Conservation (phyloP, 1,139 yeast species). For the Torulaspora pretoriensis region DNA sequence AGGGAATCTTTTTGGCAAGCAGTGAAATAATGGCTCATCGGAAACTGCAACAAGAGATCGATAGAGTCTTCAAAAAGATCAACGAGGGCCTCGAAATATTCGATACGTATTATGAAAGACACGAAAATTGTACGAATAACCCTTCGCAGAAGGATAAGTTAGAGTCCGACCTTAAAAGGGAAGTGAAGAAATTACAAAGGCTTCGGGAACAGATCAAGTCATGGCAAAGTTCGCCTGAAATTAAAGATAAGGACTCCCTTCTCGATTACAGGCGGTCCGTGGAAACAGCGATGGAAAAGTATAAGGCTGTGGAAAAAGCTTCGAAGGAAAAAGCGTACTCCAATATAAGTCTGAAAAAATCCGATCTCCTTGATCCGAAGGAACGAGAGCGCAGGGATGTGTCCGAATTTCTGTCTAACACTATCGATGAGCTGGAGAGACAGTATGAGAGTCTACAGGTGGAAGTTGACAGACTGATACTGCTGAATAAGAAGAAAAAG, state of each 20-base stretch:
- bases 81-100: constrained; percentile 68
- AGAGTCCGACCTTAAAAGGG: constrained; percentile 67
- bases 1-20: neutral
- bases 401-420: constrained; percentile 53
- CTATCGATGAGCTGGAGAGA: constrained; percentile 58
- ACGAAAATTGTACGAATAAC: constrained; percentile 55
- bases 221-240: constrained; percentile 70
- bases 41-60: constrained; percentile 71
- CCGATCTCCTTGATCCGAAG: constrained; percentile 57
- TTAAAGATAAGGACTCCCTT: constrained; percentile 62
- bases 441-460: constrained; percentile 61
- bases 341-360: constrained; percentile 50
- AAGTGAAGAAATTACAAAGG: constrained; percentile 68
- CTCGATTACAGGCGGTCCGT: constrained; percentile 61
- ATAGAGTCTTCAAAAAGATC: constrained; percentile 72
- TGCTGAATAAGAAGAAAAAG: constrained; percentile 46
- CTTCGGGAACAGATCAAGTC: constrained; percentile 73
- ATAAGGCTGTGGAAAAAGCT: constrained; percentile 71
- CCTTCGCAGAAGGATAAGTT: constrained; percentile 69
- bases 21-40: constrained; percentile 53
- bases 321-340: constrained; percentile 74
- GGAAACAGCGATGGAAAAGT: constrained; percentile 78
- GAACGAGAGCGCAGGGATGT: constrained; percentile 58
- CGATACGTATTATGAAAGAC: constrained; percentile 66
- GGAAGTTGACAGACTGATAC: constrained; percentile 48